Conservation (phyloP, 2,329 filamentous ascomycete genomes). For the Xylaria sp. region DNA sequence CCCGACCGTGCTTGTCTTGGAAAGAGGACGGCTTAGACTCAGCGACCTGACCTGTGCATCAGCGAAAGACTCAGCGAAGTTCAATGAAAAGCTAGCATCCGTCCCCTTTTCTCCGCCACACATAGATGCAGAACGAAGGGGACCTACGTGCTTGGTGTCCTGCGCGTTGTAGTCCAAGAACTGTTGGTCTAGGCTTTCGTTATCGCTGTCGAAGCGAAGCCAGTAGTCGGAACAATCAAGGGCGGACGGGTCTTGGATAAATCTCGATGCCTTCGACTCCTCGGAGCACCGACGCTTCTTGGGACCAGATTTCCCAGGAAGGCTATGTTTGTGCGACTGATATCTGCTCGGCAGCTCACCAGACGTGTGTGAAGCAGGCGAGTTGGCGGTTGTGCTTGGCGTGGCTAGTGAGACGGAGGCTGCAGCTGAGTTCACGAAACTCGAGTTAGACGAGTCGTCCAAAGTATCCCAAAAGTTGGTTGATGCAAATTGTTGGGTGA, state of each 20-base stretch:
- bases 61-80: conserved; percentile 34
- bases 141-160: conserved; percentile 37
- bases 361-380: conserved; percentile 37
- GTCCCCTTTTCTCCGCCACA: conserved; percentile 24
- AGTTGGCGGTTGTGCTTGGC: conserved; percentile 37
- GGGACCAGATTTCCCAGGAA: conserved; percentile 34
- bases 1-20: conserved; percentile 39
- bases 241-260: conserved; percentile 39
- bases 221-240: conserved; percentile 46
- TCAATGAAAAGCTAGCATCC: conserved; percentile 26
- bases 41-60: conserved; percentile 37
- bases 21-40: conserved; percentile 38
- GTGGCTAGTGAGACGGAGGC: conserved; percentile 38
- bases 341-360: conserved; percentile 32
- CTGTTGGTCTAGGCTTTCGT: conserved; percentile 41
- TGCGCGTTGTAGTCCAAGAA: conserved; percentile 31
- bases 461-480: conserved; percentile 44
- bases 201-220: conserved; percentile 45
- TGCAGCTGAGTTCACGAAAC: conserved; percentile 38
- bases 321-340: conserved; percentile 39
- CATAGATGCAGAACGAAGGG: conserved; percentile 22
- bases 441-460: conserved; percentile 40
- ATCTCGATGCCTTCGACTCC: conserved; percentile 32
- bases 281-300: conserved; percentile 42
- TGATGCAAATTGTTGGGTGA: conserved; percentile 40